Evolutionary conservation across 2,329 filamentous ascomycete genomes (phyloP).

Genomic region (Berkeleyomyces basicola): DNA sequence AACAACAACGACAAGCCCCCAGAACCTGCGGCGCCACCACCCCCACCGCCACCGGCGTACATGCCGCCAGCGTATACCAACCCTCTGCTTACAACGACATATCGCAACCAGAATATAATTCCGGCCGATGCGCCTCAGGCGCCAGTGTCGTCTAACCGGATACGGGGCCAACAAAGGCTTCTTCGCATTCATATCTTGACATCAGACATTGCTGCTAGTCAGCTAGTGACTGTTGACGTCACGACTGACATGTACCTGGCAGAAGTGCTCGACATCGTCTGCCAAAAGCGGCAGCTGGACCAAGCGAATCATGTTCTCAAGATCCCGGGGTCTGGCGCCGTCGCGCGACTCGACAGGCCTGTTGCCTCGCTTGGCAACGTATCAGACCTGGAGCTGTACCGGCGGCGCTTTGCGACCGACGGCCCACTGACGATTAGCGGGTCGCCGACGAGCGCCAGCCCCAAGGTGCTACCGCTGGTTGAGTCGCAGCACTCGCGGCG

Average conservation of each 20-base stretch:
- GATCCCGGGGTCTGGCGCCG: slow-evolving; percentile 54
- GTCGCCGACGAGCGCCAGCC: slow-evolving; percentile 53
- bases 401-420: slow-evolving; percentile 59
- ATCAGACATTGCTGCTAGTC: slow-evolving; percentile 53
- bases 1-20: slow-evolving; percentile 19
- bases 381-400: slow-evolving; percentile 57
- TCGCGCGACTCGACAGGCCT: slow-evolving; percentile 60
- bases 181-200: slow-evolving; percentile 56
- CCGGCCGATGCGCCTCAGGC: slow-evolving; percentile 40
- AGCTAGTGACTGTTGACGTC: slow-evolving; percentile 56
- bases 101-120: slow-evolving; percentile 31
- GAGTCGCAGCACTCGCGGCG: slow-evolving; percentile 23
- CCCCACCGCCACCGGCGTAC: slow-evolving; percentile 11
- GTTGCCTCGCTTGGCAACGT: slow-evolving; percentile 64
- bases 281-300: slow-evolving; percentile 60
- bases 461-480: slow-evolving; percentile 41
- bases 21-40: slow-evolving; percentile 25
- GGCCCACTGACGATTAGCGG: slow-evolving; percentile 51
- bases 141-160: slow-evolving; percentile 26
- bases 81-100: slow-evolving; percentile 45
- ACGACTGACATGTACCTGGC: slow-evolving; percentile 72
- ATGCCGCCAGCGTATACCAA: slow-evolving; percentile 23
- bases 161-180: slow-evolving; percentile 50
- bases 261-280: slow-evolving; percentile 64
- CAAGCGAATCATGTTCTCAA: slow-evolving; percentile 67